A percentile compares a stretch with the other conserved stretches of the same genome.
Evolutionary conservation across 768 basidiomycete species (phyloP).

Genomic region (Lentinula raphanica): DNA sequence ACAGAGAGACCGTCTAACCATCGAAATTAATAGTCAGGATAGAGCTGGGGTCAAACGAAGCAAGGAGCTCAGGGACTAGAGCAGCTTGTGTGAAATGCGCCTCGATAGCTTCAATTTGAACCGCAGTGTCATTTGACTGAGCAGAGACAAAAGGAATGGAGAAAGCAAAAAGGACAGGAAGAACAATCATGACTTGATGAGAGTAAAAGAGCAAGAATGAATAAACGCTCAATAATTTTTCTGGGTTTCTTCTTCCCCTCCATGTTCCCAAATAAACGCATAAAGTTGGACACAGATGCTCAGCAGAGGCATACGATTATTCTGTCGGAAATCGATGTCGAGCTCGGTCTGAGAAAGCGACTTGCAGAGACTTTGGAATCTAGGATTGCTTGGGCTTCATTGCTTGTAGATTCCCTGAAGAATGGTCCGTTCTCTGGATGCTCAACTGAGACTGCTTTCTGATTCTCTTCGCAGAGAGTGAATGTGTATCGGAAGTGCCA

Average conservation of each 20-base stretch:
- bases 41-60: conserved; percentile 58
- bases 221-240: background rate
- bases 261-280: conserved; percentile 3
- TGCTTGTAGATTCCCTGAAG: conserved; percentile 33
- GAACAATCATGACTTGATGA: conserved; percentile 3
- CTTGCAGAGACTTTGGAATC: conserved; percentile 36
- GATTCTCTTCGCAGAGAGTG: conserved; percentile 13
- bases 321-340: conserved; percentile 35
- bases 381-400: conserved; percentile 44
- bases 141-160: conserved; percentile 40
- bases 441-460: background rate
- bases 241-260: background rate
- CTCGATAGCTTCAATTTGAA: conserved; percentile 54
- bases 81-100: conserved; percentile 61
- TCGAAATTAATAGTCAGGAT: conserved; percentile 48
- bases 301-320: background rate
- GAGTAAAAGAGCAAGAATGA: no score
- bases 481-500: conserved; percentile 20
- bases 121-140: conserved; percentile 34
- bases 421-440: conserved; percentile 22
- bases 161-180: conserved; percentile 4
- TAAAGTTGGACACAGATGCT: conserved; percentile 9
- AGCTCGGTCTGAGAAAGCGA: conserved; percentile 39
- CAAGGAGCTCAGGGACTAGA: conserved; percentile 58
- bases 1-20: no score